A percentile compares a stretch with the other conserved stretches of the same genome.
Conservation (phyloP, 176 grass and related monocot genomes). For the Phyllostachys edulis region DNA sequence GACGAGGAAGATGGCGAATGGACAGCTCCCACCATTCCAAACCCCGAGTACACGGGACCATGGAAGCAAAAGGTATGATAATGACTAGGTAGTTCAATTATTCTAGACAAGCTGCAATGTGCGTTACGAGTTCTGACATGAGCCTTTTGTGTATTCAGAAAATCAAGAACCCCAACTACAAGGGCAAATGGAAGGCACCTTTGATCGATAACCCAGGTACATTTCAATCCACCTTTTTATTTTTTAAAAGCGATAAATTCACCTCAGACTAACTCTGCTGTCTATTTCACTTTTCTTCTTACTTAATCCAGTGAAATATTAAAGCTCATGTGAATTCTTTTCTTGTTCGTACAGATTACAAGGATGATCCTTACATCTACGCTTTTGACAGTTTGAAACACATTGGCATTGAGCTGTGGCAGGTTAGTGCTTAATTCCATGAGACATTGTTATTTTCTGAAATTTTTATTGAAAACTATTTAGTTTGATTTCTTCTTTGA, state of each 20-base stretch:
- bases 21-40: slow-evolving; percentile 57
- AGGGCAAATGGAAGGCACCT: slow-evolving; percentile 81
- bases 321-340: neutral
- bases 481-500: neutral
- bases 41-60: slow-evolving; percentile 70
- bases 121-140: neutral
- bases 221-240: neutral
- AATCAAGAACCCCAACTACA: slow-evolving; percentile 76
- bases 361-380: slow-evolving; percentile 67
- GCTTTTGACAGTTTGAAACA: slow-evolving; percentile 55
- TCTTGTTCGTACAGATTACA: slow-evolving; percentile 45
- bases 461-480: neutral
- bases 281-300: neutral
- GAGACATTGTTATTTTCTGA: neutral
- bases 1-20: slow-evolving; percentile 77
- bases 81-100: neutral
- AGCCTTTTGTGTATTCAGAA: slow-evolving; percentile 34
- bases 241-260: neutral
- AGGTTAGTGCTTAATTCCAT: slow-evolving; percentile 35
- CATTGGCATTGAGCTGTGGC: slow-evolving; percentile 76
- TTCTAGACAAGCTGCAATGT: neutral
- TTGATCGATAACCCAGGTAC: slow-evolving; percentile 79
- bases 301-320: neutral
- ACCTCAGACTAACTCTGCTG: neutral
- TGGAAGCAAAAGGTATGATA: slow-evolving; percentile 59